Evolutionary conservation across 129 eudicot genomes (phyloP), one percentile per base, ranked within the genome.

Genomic region (Lactuca saligna): DNA sequence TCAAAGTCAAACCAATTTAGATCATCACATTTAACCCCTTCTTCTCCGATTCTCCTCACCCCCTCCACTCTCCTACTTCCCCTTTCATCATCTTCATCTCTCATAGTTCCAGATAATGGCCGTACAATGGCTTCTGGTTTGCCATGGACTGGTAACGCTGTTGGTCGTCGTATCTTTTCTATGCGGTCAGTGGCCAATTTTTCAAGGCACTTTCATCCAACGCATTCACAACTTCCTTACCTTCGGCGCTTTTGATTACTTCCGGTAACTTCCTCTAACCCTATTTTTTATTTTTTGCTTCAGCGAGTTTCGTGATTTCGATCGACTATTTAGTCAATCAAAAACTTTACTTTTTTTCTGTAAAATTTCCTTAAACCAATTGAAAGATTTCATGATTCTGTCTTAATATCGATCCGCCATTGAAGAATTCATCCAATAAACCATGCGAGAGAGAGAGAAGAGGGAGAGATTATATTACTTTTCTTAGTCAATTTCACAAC

Each of bases 121-220:
- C 15, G 87, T 86, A 9, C 87, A 91, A 54, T 91, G 96, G 98
- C 65, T 86, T 66, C 78, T 91, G 65, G 83, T 88, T 2, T 84
- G 91, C 82, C 98, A 91, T 66, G 98, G 95, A 15, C 17, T 86
- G 6, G 71, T 72, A 61, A 91, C 96, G 1, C 66, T 88, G n/a
- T 57, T 91, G 60, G 95, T 91, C 41, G 67, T 91, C 29, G 86
- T 86, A 0, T 88, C 98, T 1, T 91, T 91, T 58, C 80, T 91
- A 11, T 91, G 95, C 74, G 98, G 98, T n/a, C 91, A 86, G 8
- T 88, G 95, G 98, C 98, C 98, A 0, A 82, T 91, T n/a, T 91
- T 91, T 48, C 82, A 88, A 51, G 94, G 95, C 78, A 88, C 96
- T 60, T 91, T 91, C 81, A 78, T 91, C 63, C 79, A 84, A 68